These are phyloP conservation scores for Pleurotus sapidus DNA, from an alignment of 768 basidiomycete species.

Conservation along the genomic window DNA sequence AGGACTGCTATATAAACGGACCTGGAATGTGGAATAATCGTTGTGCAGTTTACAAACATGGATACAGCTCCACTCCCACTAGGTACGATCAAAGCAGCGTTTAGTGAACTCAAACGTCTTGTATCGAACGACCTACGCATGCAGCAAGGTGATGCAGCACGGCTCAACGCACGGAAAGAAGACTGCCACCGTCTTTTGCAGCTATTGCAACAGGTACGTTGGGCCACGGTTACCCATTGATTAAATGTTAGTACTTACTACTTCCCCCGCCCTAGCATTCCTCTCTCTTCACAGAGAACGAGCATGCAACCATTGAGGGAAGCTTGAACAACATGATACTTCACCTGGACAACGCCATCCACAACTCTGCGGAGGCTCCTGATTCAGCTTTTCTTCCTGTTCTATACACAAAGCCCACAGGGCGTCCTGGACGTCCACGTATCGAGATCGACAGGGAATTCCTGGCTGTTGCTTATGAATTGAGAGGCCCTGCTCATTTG, in stretches of 20 bases:
- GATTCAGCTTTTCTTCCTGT: not conserved
- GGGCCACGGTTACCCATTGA: too few relatives aligned
- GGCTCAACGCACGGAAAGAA: not conserved
- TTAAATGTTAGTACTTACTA: not conserved
- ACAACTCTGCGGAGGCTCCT: conserved; percentile 9
- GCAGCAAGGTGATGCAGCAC: not conserved
- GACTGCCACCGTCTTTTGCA: not conserved
- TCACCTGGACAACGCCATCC: conserved; percentile 7
- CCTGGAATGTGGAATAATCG: too few relatives aligned
- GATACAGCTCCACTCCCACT: too few relatives aligned
- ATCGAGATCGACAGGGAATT: conserved; percentile 18
- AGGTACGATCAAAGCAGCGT: too few relatives aligned
- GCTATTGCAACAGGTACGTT: not conserved
- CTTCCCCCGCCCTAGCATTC: not conserved
- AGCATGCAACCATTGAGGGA: not conserved
- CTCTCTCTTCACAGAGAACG: not conserved
- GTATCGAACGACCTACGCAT: too few relatives aligned
- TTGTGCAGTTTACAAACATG: too few relatives aligned
- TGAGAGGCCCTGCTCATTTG: conserved; percentile 6
- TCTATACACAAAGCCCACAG: conserved; percentile 5
- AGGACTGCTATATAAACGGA: too few relatives aligned
- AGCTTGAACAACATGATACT: conserved; percentile 9
- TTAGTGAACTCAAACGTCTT: too few relatives aligned
- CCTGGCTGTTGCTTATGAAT: conserved; percentile 6
- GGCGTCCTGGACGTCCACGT: conserved; percentile 18